Evolutionary conservation across 352 stramenopile species (phyloP).

Genomic region (Pythium sukuiense): DNA sequence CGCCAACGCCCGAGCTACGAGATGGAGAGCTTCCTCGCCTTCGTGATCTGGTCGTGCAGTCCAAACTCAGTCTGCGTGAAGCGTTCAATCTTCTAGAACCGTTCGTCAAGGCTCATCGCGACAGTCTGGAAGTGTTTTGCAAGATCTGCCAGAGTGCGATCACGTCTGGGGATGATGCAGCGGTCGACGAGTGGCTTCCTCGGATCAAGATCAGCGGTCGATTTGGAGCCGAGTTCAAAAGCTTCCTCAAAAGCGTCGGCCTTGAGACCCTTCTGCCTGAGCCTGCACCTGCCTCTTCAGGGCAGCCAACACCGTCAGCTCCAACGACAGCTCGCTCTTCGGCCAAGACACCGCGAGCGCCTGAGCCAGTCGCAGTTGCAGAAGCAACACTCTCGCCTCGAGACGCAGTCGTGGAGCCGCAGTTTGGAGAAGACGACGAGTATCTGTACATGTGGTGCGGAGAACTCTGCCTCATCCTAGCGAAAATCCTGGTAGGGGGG

Average conservation of each 20-base stretch:
- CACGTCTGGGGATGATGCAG: slow-evolving; percentile 12
- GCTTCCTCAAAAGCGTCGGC: slow-evolving; percentile 30
- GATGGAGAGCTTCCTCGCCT: slow-evolving; percentile 31
- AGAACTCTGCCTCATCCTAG: slow-evolving; percentile 63
- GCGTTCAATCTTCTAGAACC: slow-evolving; percentile 26
- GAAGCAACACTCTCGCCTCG: neutral
- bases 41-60: slow-evolving; percentile 38
- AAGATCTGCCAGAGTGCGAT: slow-evolving; percentile 25
- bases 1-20: slow-evolving; percentile 24
- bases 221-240: slow-evolving; percentile 43
- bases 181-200: slow-evolving; percentile 22
- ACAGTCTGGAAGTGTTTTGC: slow-evolving; percentile 22
- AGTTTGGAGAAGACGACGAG: slow-evolving; percentile 40
- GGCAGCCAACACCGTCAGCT: slow-evolving; percentile 12
- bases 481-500: slow-evolving; percentile 39
- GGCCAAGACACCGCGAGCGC: slow-evolving; percentile 32
- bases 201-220: slow-evolving; percentile 43
- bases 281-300: neutral
- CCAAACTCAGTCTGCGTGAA: slow-evolving; percentile 25
- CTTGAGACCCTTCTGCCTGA: slow-evolving; percentile 38
- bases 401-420: slow-evolving; percentile 2
- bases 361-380: neutral
- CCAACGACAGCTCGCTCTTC: slow-evolving; percentile 32
- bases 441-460: slow-evolving; percentile 62
- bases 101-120: slow-evolving; percentile 11